phyloP scores from a whole-genome alignment of 2,329 filamentous ascomycete genomes.

The Verticillium zaregamsianum region DNA sequence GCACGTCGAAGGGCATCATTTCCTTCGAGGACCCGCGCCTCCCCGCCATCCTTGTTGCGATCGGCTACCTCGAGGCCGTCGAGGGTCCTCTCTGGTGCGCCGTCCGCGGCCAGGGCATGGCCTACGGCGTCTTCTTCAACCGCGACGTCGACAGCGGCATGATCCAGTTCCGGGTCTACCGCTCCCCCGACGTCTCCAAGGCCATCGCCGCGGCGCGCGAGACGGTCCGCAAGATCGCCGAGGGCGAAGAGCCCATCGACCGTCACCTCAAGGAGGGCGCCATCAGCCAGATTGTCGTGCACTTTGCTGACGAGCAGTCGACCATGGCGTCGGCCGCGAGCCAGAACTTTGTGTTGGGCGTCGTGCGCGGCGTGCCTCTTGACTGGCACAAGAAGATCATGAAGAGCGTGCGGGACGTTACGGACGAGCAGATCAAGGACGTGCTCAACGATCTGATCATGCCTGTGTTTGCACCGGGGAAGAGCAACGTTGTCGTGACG shows the following conservation, averaged over 20 bases:
- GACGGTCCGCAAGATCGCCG: conserved; percentile 70
- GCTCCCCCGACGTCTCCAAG: conserved; percentile 83
- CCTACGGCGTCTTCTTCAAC: conserved; percentile 80
- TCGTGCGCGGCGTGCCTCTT: conserved; percentile 69
- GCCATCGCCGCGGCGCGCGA: conserved; percentile 75
- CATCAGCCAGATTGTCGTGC: conserved; percentile 82
- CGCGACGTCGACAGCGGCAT: conserved; percentile 76
- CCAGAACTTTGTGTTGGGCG: conserved; percentile 77
- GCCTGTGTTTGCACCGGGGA: conserved; percentile 74
- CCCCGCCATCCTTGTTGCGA: conserved; percentile 81
- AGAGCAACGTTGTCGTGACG: conserved; percentile 81
- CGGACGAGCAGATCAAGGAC: conserved; percentile 68
- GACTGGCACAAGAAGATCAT: conserved; percentile 78
- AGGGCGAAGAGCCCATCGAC: conserved; percentile 70
- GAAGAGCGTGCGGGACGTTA: conserved; percentile 71
- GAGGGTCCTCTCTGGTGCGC: conserved; percentile 94
- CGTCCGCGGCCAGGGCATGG: conserved; percentile 87
- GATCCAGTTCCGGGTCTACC: conserved; percentile 81
- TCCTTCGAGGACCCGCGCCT: conserved; percentile 74
- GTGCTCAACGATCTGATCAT: conserved; percentile 73
- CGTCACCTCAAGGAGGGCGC: conserved; percentile 82
- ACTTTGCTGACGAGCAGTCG: conserved; percentile 81
- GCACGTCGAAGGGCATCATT: conserved; percentile 68
- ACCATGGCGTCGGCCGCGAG: conserved; percentile 80
- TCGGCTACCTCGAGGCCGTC: conserved; percentile 86